These are phyloP conservation scores for Basipetospora chlamydospora DNA, from an alignment of 2,329 filamentous ascomycete genomes.

Conservation along the genomic window DNA sequence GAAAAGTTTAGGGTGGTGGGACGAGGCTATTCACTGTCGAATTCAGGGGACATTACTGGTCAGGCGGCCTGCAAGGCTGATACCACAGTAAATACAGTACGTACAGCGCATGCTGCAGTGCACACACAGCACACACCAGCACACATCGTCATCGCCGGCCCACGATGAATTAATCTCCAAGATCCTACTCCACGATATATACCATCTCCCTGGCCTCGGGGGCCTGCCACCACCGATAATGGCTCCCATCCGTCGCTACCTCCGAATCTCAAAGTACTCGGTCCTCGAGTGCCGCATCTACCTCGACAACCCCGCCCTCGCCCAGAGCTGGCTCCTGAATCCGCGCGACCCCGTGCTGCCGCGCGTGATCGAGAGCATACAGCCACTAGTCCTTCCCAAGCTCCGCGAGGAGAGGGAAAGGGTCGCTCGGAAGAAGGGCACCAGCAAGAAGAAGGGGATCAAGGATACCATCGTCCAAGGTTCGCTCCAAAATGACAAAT, in stretches of 20 bases:
- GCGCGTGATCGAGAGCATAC: constrained; percentile 71
- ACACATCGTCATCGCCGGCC: not conserved
- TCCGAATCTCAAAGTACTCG: constrained; percentile 83
- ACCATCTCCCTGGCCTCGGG: no score
- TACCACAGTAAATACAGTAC: no score
- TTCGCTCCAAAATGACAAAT: constrained; percentile 27
- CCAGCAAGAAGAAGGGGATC: constrained; percentile 58
- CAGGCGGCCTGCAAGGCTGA: constrained; percentile 3
- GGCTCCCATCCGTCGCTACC: constrained; percentile 78
- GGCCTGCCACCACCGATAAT: constrained; percentile 43
- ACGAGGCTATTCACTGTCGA: not conserved
- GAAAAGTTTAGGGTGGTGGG: not conserved
- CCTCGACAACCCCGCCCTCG: constrained; percentile 75
- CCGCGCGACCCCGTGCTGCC: constrained; percentile 62
- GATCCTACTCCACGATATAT: no score
- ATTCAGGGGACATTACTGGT: no score
- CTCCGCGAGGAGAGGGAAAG: constrained; percentile 64
- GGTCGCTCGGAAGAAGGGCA: constrained; percentile 42
- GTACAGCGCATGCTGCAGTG: no score
- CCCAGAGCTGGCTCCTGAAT: constrained; percentile 71
- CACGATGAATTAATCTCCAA: no score
- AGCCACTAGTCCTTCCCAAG: constrained; percentile 78
- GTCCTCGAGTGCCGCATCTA: constrained; percentile 96
- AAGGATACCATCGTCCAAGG: constrained; percentile 80
- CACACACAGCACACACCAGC: no score